These are phyloP conservation scores for Phytophthora litchii DNA, from an alignment of 352 stramenopile species.

Conservation along the genomic window DNA sequence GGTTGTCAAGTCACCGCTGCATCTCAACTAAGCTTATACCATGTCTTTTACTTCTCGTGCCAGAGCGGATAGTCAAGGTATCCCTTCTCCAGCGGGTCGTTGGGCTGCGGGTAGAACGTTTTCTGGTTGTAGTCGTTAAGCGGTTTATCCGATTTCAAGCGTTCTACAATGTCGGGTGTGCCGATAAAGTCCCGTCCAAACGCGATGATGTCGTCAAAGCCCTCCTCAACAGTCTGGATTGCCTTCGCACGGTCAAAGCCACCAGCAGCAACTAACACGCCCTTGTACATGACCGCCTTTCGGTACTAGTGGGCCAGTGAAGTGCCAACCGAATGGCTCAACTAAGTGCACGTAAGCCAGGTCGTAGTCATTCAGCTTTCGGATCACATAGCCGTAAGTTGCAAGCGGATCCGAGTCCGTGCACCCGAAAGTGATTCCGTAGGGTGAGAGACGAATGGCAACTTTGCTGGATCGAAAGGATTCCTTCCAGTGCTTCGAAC, in stretches of 20 bases:
- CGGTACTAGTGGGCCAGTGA: constrained; percentile 16
- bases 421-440: constrained; percentile 23
- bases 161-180: constrained; percentile 51
- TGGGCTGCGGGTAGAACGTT: constrained; percentile 31
- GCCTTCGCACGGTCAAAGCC: constrained; percentile 38
- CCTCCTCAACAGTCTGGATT: constrained; percentile 4
- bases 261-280: constrained; percentile 39
- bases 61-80: constrained; percentile 34
- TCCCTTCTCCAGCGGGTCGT: constrained; percentile 16
- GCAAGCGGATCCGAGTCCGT: constrained; percentile 8
- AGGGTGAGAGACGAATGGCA: constrained; percentile 22
- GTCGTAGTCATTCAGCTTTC: constrained; percentile 36
- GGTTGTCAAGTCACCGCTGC: not conserved
- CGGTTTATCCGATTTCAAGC: constrained; percentile 34
- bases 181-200: constrained; percentile 57
- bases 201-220: constrained; percentile 38
- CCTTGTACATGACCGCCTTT: constrained; percentile 47
- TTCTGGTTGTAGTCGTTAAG: constrained; percentile 40
- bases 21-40: not conserved
- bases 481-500: constrained; percentile 56
- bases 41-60: constrained; percentile 19
- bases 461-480: constrained; percentile 27
- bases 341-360: constrained; percentile 45
- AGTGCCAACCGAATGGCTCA: constrained; percentile 35
- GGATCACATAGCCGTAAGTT: constrained; percentile 31